Evolutionary conservation across 2,329 filamentous ascomycete genomes (phyloP).

Genomic region (Periconia macrospinosa): DNA sequence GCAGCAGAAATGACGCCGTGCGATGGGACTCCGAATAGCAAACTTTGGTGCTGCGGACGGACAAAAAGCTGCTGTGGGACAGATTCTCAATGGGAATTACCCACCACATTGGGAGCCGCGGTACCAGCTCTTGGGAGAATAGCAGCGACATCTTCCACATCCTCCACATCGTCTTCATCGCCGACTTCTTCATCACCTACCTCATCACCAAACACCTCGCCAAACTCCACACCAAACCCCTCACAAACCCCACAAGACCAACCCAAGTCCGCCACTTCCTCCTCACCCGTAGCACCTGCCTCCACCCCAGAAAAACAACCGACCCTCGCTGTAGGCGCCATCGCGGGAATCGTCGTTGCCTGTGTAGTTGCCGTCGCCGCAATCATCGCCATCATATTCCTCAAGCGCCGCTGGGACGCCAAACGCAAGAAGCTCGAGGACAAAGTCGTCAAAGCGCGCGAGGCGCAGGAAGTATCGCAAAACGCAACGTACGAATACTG

Average conservation of each 20-base stretch:
- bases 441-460: not conserved
- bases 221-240: not conserved
- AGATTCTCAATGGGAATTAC: not conserved
- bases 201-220: not conserved
- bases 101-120: not conserved
- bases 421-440: not conserved
- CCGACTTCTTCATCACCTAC: not conserved
- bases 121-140: not conserved
- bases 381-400: not conserved
- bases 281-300: too few relatives aligned
- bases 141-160: not conserved
- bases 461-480: not conserved
- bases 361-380: not conserved
- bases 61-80: not conserved
- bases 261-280: not conserved
- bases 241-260: not conserved
- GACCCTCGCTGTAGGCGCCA: not conserved
- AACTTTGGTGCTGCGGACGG: conserved; percentile 1
- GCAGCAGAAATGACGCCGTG: not conserved
- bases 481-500: not conserved
- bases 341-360: not conserved
- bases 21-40: not conserved
- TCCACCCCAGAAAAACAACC: not conserved
- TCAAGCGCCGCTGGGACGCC: not conserved
- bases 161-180: not conserved